Base-by-base conservation (phyloP, 2,329 filamentous ascomycete genomes). In the Trichoderma afroharzianum region DNA sequence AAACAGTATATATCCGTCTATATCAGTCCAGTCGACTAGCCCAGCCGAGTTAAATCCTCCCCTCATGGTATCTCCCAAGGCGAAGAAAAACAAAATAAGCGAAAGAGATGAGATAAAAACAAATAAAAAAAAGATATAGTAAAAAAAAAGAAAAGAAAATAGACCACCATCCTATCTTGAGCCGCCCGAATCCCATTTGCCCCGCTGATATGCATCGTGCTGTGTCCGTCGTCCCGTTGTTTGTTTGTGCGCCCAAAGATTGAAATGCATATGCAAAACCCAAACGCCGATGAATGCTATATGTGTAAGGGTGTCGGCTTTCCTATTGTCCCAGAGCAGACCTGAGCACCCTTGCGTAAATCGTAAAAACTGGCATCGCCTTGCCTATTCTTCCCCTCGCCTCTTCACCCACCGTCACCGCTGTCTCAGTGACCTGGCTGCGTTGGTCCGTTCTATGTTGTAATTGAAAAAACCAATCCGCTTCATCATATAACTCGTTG, bases 251-350 rank as follows among this genome's bases (percentile, higher is more conserved):
- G 66, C 66, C 64, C 24, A 68, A 61, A n/a, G 21, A n/a, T 68
- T 39, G 53, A 68, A 59, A 68, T 47, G 55, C 62, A 68, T 68
- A 32, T 59, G 50, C 66, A 47, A 68, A 55, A 59, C 55, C 66
- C 55, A 68, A 68, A 68, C 66, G 66, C 66, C 66, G 28, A 68
- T 61, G 66, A 33, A 61, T 68, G 66, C 55, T 58, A 43, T 58
- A 30, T 58, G 6, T 58, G 33, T 53, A 53, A 7, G 62, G n/a
- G 28, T 53, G 39, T 6, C 50, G 62, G 62, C 33, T 32, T 36
- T 53, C 24, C 14, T 58, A 5, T 21, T 14, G 32, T 43, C 39
- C 15, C 39, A 30, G 43, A 33, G 24, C 9, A 15, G 43, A 39
- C 32, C 32, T 43, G 24, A 67, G 8, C 53, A 67, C 63, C 63